A percentile compares a stretch with the other conserved stretches of the same genome.
These are phyloP conservation scores for Podospora pseudopauciseta DNA, from an alignment of 495 filamentous ascomycete species.

Conservation along the genomic window DNA sequence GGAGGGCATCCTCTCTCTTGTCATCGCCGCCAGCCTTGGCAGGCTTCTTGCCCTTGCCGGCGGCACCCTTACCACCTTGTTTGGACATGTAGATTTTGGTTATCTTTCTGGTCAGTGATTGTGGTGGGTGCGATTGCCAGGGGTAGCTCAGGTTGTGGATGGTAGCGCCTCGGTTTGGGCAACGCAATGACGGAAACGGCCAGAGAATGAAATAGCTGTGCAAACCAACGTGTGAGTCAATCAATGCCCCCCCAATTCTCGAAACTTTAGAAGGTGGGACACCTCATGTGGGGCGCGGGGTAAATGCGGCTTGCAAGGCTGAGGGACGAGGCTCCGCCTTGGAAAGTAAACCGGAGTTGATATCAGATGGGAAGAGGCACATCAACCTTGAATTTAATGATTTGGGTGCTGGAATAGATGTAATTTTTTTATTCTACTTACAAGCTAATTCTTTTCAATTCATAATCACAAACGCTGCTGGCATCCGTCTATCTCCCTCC, in stretches of 20 bases:
- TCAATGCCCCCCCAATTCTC: slow-evolving; percentile 16
- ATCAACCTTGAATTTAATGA: no score
- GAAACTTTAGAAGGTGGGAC: slow-evolving; percentile 8
- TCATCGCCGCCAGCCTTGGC: slow-evolving; percentile 48
- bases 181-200: background rate
- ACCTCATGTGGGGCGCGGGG: slow-evolving; percentile 21
- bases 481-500: no score
- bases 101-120: background rate
- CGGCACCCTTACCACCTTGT: slow-evolving; percentile 43
- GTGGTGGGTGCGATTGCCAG: background rate
- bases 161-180: background rate
- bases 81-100: slow-evolving; percentile 40
- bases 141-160: background rate
- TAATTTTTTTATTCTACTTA: no score
- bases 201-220: background rate
- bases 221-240: slow-evolving; percentile 18
- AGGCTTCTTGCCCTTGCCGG: slow-evolving; percentile 56
- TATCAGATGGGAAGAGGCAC: no score
- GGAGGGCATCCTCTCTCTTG: slow-evolving; percentile 81
- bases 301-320: slow-evolving; percentile 15
- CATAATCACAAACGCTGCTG: no score
- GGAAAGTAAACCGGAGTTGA: no score
- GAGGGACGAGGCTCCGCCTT: slow-evolving; percentile 11
- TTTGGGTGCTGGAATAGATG: no score
- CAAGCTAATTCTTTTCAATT: no score